Evolutionary conservation across 345 rosid genomes (phyloP).

Genomic region (Psidium friedrichsthalianum): DNA sequence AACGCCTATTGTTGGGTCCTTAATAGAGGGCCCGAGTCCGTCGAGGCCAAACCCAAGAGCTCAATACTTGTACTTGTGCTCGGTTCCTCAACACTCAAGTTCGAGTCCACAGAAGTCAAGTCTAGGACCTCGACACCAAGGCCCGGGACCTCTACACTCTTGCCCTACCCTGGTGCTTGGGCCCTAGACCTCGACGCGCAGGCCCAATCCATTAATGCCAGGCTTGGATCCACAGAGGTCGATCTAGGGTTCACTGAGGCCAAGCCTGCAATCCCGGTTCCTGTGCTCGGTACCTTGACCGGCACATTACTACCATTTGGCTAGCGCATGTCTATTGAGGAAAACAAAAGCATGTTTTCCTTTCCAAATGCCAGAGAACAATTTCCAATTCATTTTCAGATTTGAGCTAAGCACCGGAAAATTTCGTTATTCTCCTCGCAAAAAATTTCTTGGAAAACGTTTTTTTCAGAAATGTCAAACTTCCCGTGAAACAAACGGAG

Average conservation of each 20-base stretch:
- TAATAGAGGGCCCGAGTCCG: too few relatives aligned
- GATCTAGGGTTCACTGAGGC: neutral
- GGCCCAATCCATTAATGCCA: too few relatives aligned
- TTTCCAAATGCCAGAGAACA: neutral
- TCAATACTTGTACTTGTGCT: too few relatives aligned
- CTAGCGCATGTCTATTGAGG: neutral
- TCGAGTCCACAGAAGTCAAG: neutral
- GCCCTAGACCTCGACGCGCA: neutral
- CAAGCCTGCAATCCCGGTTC: fast-evolving
- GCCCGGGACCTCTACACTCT: neutral
- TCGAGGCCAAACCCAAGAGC: too few relatives aligned
- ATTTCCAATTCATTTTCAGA: neutral
- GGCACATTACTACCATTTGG: neutral
- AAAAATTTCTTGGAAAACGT: neutral
- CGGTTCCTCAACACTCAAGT: too few relatives aligned
- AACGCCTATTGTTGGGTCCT: too few relatives aligned
- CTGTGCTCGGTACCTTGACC: too few relatives aligned
- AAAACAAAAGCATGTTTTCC: fast-evolving
- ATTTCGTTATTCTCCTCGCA: neutral
- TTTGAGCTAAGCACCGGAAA: neutral
- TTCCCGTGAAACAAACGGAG: neutral
- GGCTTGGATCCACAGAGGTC: neutral
- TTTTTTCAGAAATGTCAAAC: neutral
- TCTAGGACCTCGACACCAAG: neutral
- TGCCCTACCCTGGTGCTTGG: neutral